Evolutionary conservation across 2,329 filamentous ascomycete species (phyloP).

Genomic region (Aspergillus oerlinghausenensis): DNA sequence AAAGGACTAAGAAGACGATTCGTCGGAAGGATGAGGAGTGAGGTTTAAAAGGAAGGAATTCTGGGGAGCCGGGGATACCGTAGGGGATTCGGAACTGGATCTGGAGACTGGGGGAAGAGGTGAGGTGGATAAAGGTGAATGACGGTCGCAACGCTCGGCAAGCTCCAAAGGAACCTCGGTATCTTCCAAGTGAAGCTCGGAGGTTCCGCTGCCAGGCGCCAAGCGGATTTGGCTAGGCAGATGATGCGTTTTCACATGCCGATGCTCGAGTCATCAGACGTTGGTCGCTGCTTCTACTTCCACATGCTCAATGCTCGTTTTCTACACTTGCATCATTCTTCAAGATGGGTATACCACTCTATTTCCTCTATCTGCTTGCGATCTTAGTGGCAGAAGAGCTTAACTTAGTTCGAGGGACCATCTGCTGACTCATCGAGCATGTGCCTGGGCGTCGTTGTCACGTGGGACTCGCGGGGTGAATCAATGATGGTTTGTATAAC

Average conservation of each 20-base stretch:
- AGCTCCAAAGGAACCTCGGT: slow-evolving; percentile 29
- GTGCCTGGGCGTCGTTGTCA: not conserved
- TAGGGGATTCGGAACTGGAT: slow-evolving; percentile 11
- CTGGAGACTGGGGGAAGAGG: slow-evolving; percentile 7
- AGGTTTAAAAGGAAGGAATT: slow-evolving; percentile 17
- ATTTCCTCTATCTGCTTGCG: not conserved
- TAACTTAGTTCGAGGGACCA: not conserved
- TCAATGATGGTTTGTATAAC: not conserved
- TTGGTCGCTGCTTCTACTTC: not conserved
- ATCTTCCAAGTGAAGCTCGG: slow-evolving; percentile 22
- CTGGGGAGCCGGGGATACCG: slow-evolving; percentile 18
- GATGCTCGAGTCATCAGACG: slow-evolving; percentile 9
- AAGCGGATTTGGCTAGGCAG: slow-evolving; percentile 22
- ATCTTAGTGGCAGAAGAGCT: not conserved
- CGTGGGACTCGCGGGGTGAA: not conserved
- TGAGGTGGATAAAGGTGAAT: slow-evolving; percentile 3
- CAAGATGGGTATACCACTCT: not conserved
- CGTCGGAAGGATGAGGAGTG: not conserved
- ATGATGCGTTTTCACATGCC: slow-evolving; percentile 32
- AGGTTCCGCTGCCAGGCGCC: slow-evolving; percentile 13
- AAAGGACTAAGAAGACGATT: not conserved
- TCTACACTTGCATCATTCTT: not conserved
- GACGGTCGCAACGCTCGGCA: slow-evolving; percentile 27
- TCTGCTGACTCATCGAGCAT: not conserved
- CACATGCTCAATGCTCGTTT: not conserved